phyloP scores from a whole-genome alignment of 129 eudicot species.

The Flaveria ramosissima region DNA sequence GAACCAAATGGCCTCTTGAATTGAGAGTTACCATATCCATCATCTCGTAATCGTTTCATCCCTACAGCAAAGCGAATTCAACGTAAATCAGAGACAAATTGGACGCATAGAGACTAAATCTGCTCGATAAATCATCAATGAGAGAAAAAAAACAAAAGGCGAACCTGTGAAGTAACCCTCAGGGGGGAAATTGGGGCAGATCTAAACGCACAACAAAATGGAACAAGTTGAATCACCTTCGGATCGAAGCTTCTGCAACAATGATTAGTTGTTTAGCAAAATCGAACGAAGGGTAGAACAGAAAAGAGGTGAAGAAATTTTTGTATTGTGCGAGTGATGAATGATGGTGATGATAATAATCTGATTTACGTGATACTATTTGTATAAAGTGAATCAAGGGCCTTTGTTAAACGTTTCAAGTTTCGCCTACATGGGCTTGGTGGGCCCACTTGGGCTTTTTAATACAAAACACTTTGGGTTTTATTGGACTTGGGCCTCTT shows the following conservation, averaged over 20 bases:
- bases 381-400: slow-evolving; percentile 9
- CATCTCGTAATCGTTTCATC: slow-evolving; percentile 89
- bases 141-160: slow-evolving; percentile 3
- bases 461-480: background rate
- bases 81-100: slow-evolving; percentile 33
- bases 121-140: slow-evolving; percentile 15
- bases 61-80: slow-evolving; percentile 32
- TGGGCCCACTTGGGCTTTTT: background rate
- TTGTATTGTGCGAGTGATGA: slow-evolving; percentile 30
- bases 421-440: background rate
- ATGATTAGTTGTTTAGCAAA: slow-evolving; percentile 25
- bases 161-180: slow-evolving; percentile 35
- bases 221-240: slow-evolving; percentile 26
- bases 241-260: slow-evolving; percentile 36
- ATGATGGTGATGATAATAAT: slow-evolving; percentile 15
- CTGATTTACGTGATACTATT: slow-evolving; percentile 36
- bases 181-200: slow-evolving; percentile 38
- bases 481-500: background rate
- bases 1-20: slow-evolving; percentile 82
- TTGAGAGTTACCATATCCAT: slow-evolving; percentile 61
- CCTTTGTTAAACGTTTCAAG: too few species aligned
- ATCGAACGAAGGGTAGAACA: slow-evolving; percentile 36
- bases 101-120: background rate
- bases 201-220: slow-evolving; percentile 34
- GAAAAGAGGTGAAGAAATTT: slow-evolving; percentile 33